These are phyloP conservation scores for Pseudogymnoascus sp. DNA, from an alignment of 2,329 filamentous ascomycete genomes.

Conservation along the genomic window DNA sequence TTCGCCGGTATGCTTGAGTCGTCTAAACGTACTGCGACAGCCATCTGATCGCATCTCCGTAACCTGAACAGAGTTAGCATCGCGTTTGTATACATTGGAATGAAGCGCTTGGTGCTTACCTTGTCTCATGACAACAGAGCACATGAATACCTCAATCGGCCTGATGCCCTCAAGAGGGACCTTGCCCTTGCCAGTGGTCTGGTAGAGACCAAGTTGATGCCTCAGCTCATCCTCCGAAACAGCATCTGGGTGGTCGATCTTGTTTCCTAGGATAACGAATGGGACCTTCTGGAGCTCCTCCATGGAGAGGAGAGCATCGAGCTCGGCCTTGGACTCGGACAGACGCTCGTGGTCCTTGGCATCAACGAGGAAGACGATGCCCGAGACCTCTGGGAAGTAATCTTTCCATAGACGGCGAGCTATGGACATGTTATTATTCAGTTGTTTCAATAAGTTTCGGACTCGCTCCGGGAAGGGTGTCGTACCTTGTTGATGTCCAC, in stretches of 20 bases:
- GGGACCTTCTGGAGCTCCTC: slow-evolving; percentile 94
- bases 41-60: slow-evolving; percentile 88
- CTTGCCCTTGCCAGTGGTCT: slow-evolving; percentile 95
- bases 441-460: neutral
- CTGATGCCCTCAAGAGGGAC: slow-evolving; percentile 85
- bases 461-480: slow-evolving; percentile 12
- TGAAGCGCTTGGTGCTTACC: slow-evolving; percentile 41
- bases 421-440: slow-evolving; percentile 28
- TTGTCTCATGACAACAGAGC: slow-evolving; percentile 96
- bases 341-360: slow-evolving; percentile 96
- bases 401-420: slow-evolving; percentile 93
- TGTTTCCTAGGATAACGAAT: slow-evolving; percentile 95
- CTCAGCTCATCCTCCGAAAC: slow-evolving; percentile 93
- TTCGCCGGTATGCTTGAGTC: neutral
- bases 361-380: slow-evolving; percentile 96
- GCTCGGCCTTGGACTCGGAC: slow-evolving; percentile 88
- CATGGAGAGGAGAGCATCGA: slow-evolving; percentile 92
- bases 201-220: slow-evolving; percentile 86
- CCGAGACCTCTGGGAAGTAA: slow-evolving; percentile 93
- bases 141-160: slow-evolving; percentile 98
- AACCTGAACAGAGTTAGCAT: slow-evolving; percentile 44
- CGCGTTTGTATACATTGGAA: slow-evolving; percentile 12
- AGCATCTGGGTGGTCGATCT: slow-evolving; percentile 96
- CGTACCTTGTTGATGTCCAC: slow-evolving; percentile 84
- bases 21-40: slow-evolving; percentile 81